phyloP scores from a whole-genome alignment of 208 protist species.

The Angomonas desouzai region DNA sequence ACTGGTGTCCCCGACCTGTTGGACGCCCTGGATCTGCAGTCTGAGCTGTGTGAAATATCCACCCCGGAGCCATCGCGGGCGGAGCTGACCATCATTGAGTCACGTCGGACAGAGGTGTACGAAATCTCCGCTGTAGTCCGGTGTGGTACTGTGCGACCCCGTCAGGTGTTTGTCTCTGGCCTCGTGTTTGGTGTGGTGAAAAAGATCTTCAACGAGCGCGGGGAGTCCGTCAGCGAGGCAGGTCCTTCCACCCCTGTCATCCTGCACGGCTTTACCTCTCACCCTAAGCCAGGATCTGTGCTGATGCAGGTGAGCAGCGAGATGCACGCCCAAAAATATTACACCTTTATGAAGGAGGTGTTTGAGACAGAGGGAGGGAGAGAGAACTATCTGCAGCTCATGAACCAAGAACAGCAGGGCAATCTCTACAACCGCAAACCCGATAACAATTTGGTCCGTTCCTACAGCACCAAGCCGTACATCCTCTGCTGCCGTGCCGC shows the following conservation, averaged over 20 bases:
- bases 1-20: constrained; percentile 83
- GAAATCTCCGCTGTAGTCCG: constrained; percentile 77
- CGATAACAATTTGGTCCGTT: constrained; percentile 79
- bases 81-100: constrained; percentile 93
- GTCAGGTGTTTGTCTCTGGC: constrained; percentile 72
- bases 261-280: constrained; percentile 72
- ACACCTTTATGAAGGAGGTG: constrained; percentile 87
- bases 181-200: constrained; percentile 72
- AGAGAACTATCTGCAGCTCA: constrained; percentile 78
- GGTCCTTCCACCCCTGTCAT: constrained; percentile 69
- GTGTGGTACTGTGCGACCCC: constrained; percentile 61
- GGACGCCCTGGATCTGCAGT: constrained; percentile 84
- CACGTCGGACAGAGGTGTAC: constrained; percentile 7
- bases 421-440: constrained; percentile 78
- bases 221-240: constrained; percentile 49
- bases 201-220: constrained; percentile 67
- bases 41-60: constrained; percentile 86
- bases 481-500: constrained; percentile 73
- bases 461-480: constrained; percentile 69
- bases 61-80: constrained; percentile 66
- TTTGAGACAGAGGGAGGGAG: constrained; percentile 67
- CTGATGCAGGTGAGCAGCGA: constrained; percentile 86
- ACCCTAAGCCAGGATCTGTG: constrained; percentile 79
- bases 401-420: constrained; percentile 73
- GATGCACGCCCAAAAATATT: constrained; percentile 80